Conservation (phyloP, 257 asterid genomes). For the Plantago elongata region DNA sequence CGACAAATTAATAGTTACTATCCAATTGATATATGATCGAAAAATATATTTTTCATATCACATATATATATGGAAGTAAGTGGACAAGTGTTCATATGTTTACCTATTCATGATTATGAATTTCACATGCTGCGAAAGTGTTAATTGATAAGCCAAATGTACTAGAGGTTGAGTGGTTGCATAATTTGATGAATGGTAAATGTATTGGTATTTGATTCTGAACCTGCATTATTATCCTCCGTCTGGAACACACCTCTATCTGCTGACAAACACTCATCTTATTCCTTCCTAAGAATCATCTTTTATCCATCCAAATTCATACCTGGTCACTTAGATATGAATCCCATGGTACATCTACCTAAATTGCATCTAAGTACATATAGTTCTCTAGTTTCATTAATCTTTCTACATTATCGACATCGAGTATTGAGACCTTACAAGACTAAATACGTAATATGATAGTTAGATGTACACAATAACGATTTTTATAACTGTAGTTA, state of each 20-base stretch:
- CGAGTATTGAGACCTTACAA: too few species aligned
- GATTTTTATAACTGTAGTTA: too few species aligned
- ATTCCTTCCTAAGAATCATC: not conserved
- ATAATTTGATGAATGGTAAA: constrained; percentile 17
- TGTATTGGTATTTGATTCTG: too few species aligned
- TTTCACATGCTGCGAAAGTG: constrained; percentile 23
- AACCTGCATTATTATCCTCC: too few species aligned
- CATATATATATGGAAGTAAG: too few species aligned
- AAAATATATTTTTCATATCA: too few species aligned
- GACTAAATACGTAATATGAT: too few species aligned
- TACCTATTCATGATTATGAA: not conserved
- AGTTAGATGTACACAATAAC: too few species aligned
- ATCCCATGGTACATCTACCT: constrained; percentile 24
- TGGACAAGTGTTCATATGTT: too few species aligned
- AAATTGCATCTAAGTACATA: not conserved
- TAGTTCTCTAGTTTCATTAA: not conserved
- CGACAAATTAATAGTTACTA: too few species aligned
- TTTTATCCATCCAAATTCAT: too few species aligned
- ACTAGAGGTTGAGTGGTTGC: constrained; percentile 16
- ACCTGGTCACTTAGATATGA: constrained; percentile 6
- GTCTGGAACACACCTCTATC: constrained; percentile 5
- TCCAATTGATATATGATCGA: too few species aligned
- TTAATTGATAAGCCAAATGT: constrained; percentile 13
- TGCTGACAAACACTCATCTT: constrained; percentile 24
- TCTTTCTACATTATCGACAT: not conserved